A percentile compares a stretch with the other conserved stretches of the same genome.
phyloP scores from a whole-genome alignment of 495 filamentous ascomycete genomes.

The Parathielavia appendiculata region DNA sequence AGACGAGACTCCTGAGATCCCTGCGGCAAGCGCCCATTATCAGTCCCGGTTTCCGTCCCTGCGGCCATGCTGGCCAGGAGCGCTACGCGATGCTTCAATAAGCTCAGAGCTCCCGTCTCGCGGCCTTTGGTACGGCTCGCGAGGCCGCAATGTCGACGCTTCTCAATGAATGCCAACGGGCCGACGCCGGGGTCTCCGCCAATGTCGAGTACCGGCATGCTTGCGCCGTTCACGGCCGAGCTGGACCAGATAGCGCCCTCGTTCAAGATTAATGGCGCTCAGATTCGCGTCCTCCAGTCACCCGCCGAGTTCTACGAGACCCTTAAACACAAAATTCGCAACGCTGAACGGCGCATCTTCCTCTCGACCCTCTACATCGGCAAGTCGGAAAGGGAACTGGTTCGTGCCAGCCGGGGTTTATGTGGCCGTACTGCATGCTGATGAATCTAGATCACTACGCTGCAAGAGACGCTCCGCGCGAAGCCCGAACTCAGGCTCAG shows the following conservation, averaged over 20 bases:
- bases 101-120: constrained; percentile 23
- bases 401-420: constrained; percentile 27
- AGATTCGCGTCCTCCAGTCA: constrained; percentile 71
- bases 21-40: neutral
- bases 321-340: constrained; percentile 79
- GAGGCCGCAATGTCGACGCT: constrained; percentile 37
- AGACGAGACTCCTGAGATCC: constrained; percentile 9
- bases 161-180: constrained; percentile 38
- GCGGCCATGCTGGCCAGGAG: constrained; percentile 36
- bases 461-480: constrained; percentile 65
- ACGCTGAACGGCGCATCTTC: constrained; percentile 74
- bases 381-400: constrained; percentile 85
- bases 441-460: constrained; percentile 59
- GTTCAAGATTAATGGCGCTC: constrained; percentile 77
- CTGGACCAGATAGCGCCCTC: constrained; percentile 84
- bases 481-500: constrained; percentile 79
- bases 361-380: constrained; percentile 95
- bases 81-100: constrained; percentile 31
- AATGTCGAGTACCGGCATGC: constrained; percentile 38
- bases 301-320: constrained; percentile 83
- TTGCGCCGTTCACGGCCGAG: constrained; percentile 68
- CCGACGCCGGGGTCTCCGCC: constrained; percentile 19
- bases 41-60: constrained; percentile 4
- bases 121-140: constrained; percentile 28
- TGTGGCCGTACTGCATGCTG: neutral